Evolutionary conservation across 169 alveolate genomes (phyloP).

Genomic region (Perkinsus olseni): DNA sequence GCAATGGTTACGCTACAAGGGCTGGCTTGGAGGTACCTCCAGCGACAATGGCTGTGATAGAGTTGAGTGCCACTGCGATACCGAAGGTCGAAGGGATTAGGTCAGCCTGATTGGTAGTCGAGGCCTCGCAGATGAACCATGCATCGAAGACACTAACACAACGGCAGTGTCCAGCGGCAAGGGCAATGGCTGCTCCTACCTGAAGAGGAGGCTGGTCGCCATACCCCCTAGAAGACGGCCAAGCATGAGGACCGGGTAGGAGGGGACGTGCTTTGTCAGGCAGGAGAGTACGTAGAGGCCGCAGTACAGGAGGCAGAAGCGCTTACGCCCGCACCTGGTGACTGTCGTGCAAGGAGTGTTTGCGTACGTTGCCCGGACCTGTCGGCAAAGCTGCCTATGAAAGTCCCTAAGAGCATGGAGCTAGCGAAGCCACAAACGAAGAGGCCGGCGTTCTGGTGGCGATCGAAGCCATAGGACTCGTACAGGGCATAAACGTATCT

Average conservation of each 20-base stretch:
- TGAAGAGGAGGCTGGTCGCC: neutral
- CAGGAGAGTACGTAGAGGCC: neutral
- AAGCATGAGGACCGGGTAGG: neutral
- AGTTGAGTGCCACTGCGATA: neutral
- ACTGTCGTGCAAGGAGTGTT: neutral
- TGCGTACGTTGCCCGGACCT: neutral
- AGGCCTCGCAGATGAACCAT: neutral
- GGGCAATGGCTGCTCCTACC: neutral
- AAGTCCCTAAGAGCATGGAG: neutral
- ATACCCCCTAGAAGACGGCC: neutral
- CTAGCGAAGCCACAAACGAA: neutral
- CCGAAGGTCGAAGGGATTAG: neutral
- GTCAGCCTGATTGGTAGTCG: neutral
- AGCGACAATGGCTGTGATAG: neutral
- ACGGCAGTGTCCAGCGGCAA: too few species aligned
- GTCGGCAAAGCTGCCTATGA: neutral
- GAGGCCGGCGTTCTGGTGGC: neutral
- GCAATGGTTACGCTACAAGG: neutral
- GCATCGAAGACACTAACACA: neutral
- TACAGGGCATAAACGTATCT: neutral
- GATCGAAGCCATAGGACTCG: neutral
- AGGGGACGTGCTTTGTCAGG: neutral
- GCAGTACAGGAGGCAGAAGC: neutral
- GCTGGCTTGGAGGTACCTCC: neutral
- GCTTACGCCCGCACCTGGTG: neutral